Evolutionary conservation across 352 stramenopile species (phyloP), one percentile per base, ranked within the genome.

Genomic region (Phytophthora kernoviae): DNA sequence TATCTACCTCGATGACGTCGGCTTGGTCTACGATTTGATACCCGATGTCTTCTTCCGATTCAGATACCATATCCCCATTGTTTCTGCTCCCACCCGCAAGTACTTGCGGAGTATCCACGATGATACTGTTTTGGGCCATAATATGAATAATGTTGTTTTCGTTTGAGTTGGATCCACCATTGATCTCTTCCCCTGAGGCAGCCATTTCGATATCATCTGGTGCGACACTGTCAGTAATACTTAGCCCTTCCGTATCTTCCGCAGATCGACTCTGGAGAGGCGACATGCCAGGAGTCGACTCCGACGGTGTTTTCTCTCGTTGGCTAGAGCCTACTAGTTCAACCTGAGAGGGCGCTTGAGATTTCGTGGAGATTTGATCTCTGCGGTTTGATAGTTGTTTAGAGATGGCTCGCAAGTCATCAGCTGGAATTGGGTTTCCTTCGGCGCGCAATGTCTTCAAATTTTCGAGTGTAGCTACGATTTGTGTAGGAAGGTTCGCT

Each of bases 351-450:
- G 22, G 9, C 48, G 20, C 22, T 36, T 53, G 11, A 50, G 26
- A 33, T 47, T 32, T 18, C 9, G 20, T 4, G n/a, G 37, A 43
- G 2, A 14, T 4, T 22, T 17, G 26, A 4, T 20, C 1, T 24
- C 53, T 44, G 22, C 41, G 27, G 9, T 27, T 61, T 8, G 50
- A 62, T 27, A 70, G 21, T n/a, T 62, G 12, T 30, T 70, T 17
- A 11, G n/a, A 51, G n/a, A 74, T 62, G 21, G 44, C 53, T 10
- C 22, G 43, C 21, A 75, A 15, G 1, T 70, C 57, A 0, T 63
- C 45, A 10, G 22, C 20, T 37, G 71, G 45, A 54, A 77, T 59
- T 26, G 33, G 5, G 21, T 77, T 77, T 22, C 60, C 68, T 15
- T 75, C 64, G 45, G 55, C 17, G 30, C 54, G 49, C 20, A 75